Evolutionary conservation across 768 basidiomycete genomes (phyloP), one percentile per base, ranked within the genome.

Genomic region (Suillus brevipes): DNA sequence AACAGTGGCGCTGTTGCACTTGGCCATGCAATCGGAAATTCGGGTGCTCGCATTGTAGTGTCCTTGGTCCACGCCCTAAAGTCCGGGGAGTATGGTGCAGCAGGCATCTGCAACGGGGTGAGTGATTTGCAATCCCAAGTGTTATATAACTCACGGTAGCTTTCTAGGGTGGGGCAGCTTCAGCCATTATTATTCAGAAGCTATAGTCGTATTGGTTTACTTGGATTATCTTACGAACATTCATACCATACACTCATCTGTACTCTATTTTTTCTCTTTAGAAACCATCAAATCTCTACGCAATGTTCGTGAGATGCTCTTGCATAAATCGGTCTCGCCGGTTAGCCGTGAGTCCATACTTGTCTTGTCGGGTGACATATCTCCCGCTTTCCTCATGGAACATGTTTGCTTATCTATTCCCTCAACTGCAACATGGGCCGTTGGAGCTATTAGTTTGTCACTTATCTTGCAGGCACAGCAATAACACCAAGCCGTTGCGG

Each of bases 51-150:
- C 60, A 98, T 99, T 79, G 84, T 98, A 58, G 96, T 99, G 34
- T 92, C 97, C 7, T 85, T 99, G 23, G 82, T 94, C 5, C 95
- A 98, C 75, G 87, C 90, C n/a, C 87, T 98, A 69, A 89, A 97
- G 82, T 77, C 89, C 3, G 96, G 96, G 45, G 84, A 99, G 80
- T 97, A 96, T 72, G 97, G 96, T 69, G 94, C 93, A 62, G 97
- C 96, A 45, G 95, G 91, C 77, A 90, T 99, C 70, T 98, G 97
- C 86, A 98, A 98, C 73, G 97, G 95, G 68, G 94, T 96, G 77
- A 78, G 94, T 84, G 9, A 18, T 25, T 58, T 18, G 9, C 25
- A 64, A 52, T 25, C 12, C 34, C 62, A 18, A 57, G 18, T 66
- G 56, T 63, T 52, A 57, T 57, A 70, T 14, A 66, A 65, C 64